Evolutionary conservation across 2,329 filamentous ascomycete species (phyloP).

Genomic region (Sporothrix humicola): DNA sequence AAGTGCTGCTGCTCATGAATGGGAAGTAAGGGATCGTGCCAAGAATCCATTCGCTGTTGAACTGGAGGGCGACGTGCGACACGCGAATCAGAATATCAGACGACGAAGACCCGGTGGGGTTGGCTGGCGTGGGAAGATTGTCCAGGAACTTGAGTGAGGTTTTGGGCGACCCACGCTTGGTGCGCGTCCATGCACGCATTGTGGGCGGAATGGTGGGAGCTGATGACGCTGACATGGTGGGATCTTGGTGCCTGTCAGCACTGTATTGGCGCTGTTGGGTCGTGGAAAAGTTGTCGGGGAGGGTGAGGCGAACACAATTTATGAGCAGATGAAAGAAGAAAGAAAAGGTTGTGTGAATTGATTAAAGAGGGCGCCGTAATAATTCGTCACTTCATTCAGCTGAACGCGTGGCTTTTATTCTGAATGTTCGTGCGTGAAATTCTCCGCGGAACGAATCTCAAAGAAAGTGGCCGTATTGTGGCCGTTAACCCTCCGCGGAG

Average conservation of each 20-base stretch:
- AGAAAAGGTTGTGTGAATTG: no score
- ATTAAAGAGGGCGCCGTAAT: no score
- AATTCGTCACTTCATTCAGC: no score
- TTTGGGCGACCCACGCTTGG: constrained; percentile 13
- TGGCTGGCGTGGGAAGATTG: constrained; percentile 16
- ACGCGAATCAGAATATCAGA: constrained; percentile 43
- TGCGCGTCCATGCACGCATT: constrained; percentile 33
- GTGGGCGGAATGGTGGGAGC: neutral
- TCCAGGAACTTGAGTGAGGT: constrained; percentile 23
- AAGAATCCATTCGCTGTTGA: constrained; percentile 44
- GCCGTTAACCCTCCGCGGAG: neutral
- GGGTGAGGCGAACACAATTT: no score
- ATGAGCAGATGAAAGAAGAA: no score
- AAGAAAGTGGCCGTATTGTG: neutral
- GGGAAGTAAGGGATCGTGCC: constrained; percentile 37
- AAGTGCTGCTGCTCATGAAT: constrained; percentile 25
- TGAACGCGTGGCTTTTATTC: neutral
- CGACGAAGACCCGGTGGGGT: constrained; percentile 24
- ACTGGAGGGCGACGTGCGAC: constrained; percentile 46
- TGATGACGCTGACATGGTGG: neutral
- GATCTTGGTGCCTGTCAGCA: neutral
- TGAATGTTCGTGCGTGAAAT: neutral
- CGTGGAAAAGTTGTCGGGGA: no score
- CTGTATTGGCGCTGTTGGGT: neutral
- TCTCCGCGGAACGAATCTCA: neutral